Base-by-base conservation (phyloP, 2,329 filamentous ascomycete genomes). In the Botrytis byssoidea region DNA sequence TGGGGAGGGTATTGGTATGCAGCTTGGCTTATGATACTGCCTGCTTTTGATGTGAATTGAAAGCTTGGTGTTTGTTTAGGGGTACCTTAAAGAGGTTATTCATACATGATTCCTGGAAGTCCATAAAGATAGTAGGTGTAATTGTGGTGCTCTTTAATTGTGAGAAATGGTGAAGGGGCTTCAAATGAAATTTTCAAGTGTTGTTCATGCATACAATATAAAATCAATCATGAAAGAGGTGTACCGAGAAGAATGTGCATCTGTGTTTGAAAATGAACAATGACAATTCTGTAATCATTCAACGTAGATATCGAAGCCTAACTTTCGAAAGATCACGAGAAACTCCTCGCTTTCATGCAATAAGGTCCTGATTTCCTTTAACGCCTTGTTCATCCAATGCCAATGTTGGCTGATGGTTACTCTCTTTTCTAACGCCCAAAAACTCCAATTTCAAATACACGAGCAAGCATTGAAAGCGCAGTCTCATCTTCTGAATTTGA, bases 401-500 rank as follows among this genome's bases (percentile, higher is more conserved):
- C n/a, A 57, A 67, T 66, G 29, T 40, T 67, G 61, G 16, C 60
- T 40, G 22, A 35, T 71, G 37, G 55, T 40, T 51, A 22, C 69
- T 66, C 42, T 51, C 35, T 64, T 64, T 71, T 66, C 22, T 48
- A 66, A 66, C 48, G 59, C 57, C 59, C 16, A 16, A 42, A 72
- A 72, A 72, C 61, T 72, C 71, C 71, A 37, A 35, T 72, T 9
- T 55, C 40, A 59, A 40, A 60, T 32, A 18, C 65, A 37, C 29
- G 16, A 65, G 20, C 51, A 67, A 67, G n/a, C 44, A 42, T 57
- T 29, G 6, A 46, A 57, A 25, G 4, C 22, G 22, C 57, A n/a
- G 46, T 59, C 77, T 77, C 70, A 75, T 74, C 77, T 74, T 46
- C 75, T 75, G 68, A 80, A 64, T 72, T 80, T 81, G 68, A 80